Percentiles rank a stretch among this genome's conserved stretches.
phyloP scores from a whole-genome alignment of 768 basidiomycete genomes.

The Hericium rajendrae region DNA sequence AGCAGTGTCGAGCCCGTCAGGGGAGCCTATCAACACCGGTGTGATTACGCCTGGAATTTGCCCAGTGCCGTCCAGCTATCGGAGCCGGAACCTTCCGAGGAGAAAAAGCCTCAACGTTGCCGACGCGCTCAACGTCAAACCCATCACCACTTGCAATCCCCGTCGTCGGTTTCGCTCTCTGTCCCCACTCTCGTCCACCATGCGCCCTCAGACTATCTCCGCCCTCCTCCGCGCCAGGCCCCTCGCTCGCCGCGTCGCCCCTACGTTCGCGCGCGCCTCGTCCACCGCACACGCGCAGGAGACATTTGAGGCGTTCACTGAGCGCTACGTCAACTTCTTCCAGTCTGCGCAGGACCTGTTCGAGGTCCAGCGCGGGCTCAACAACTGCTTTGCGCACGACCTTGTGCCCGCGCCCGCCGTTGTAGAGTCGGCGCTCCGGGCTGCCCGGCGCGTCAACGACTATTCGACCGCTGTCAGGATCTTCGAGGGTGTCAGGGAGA shows the following conservation, averaged over 20 bases:
- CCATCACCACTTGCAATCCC: not conserved
- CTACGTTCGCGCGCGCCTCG: slow-evolving; percentile 34
- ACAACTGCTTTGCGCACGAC: slow-evolving; percentile 99
- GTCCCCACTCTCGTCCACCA: slow-evolving; percentile 14
- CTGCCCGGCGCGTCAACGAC: slow-evolving; percentile 89
- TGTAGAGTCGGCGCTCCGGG: slow-evolving; percentile 79
- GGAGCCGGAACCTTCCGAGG: slow-evolving; percentile 7
- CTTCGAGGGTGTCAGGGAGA: slow-evolving; percentile 93
- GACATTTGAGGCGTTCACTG: slow-evolving; percentile 88
- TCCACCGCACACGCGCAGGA: slow-evolving; percentile 73
- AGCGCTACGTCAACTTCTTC: slow-evolving; percentile 93
- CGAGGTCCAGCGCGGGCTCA: slow-evolving; percentile 96
- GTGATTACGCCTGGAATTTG: not conserved
- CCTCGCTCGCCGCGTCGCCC: slow-evolving; percentile 28
- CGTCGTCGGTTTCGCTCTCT: slow-evolving; percentile 1
- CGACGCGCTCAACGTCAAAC: not conserved
- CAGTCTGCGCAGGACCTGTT: slow-evolving; percentile 89
- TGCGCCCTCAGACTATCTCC: slow-evolving; percentile 53
- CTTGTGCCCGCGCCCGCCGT: slow-evolving; percentile 81
- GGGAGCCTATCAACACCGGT: not conserved
- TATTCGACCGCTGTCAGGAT: slow-evolving; percentile 94
- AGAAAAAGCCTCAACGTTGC: slow-evolving; percentile 4
- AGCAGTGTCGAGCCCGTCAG: not conserved
- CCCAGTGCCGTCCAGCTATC: not conserved
- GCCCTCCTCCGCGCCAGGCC: slow-evolving; percentile 58